Evolutionary conservation across 1,139 yeast genomes (phyloP), one percentile per base, ranked within the genome.

Genomic region (Saccharomyces pastorianus): DNA sequence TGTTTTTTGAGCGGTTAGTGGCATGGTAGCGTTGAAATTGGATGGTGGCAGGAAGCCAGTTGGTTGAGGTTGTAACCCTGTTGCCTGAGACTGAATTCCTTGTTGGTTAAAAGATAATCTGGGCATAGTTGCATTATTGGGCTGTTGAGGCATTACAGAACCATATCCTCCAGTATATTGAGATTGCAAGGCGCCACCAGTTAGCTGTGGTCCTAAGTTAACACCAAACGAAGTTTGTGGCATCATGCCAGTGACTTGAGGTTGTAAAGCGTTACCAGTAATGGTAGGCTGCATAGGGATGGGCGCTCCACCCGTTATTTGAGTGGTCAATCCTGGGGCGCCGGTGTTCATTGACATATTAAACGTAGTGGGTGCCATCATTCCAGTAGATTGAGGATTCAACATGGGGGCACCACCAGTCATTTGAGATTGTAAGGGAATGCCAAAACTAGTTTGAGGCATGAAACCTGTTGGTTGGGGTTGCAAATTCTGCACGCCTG

Each of bases 1-100:
- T 0, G 97, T 96, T 76, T 89, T 82, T 68, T 68, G 71, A 26
- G 71, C 70, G 11, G 62, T 56, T 26, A 68, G 56, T 26, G 71
- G 71, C 48, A 63, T 62, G 5, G 67, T 65, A n/a, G 68, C 64
- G 49, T 59, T 63, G 50, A 67, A 66, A 31, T 63, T 66, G 6
- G 69, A 59, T 20, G 63, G 62, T 11, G 68, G 67, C 9, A 65
- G 56, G 55, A 66, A 70, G 25, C 79, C 76, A n/a, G 82, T 78
- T 5, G 71, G 62, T 60, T 80, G 85, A 17, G 75, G 65, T 52
- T 67, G 63, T 54, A 46, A 28, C 5, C 42, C 42, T 3, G 42
- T 38, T 38, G 8, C 6, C 20, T 47, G 51, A n/a, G 28, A 44
- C 8, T 17, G 34, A 2, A 48, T 6, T 8, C 32, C 32, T 6